Evolutionary conservation across 768 basidiomycete genomes (phyloP), one percentile per base, ranked within the genome.

Genomic region (Phylloporus sp.): DNA sequence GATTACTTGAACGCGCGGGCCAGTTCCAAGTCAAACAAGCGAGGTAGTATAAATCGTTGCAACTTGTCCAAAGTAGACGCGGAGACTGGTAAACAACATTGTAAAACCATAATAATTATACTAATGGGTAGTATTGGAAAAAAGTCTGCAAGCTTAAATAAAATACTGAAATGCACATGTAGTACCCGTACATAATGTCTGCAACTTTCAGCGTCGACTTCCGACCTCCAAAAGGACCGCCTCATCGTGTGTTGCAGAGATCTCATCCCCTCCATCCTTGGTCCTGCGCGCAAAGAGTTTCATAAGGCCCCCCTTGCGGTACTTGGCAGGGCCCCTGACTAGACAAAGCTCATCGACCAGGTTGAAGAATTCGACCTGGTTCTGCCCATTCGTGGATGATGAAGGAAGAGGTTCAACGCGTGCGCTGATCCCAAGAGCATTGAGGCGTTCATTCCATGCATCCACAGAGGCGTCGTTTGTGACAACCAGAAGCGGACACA

Each of bases 401-500:
- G 50, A 27, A 26, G 47, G 24, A 22, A 64, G 16, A 2, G 54
- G 24, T 18, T 29, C 41, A 18, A 66, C 55, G 10, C 24, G 61
- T 10, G 59, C 59, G 5, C 43, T 18, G 32, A 64, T 52, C 24
- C 59, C 63, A 12, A 45, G 35, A 6, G 13, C 6, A 38, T 46
- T 5, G 29, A 66, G 47, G 23, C 45, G 16, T 15, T 6, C 23
- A 9, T 7, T 52, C 63, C 64, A 66, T 6, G 12, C 45, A 2
- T 43, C 49, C 16, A 45, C 39, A 38, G 39, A 57, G 7, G 0
- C 16, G 10, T 13, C 20, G 15, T 62, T 23, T 7, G 59, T 64
- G 46, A 67, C 40, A 22, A 65, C 22, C 11, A 65, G 55, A 22
- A 67, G 29, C 34, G 64, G 64, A n/a, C 62, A 59, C 27, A 64